Conservation (phyloP, 1,284 basidiomycete species). For the Wolfiporia cocos region DNA sequence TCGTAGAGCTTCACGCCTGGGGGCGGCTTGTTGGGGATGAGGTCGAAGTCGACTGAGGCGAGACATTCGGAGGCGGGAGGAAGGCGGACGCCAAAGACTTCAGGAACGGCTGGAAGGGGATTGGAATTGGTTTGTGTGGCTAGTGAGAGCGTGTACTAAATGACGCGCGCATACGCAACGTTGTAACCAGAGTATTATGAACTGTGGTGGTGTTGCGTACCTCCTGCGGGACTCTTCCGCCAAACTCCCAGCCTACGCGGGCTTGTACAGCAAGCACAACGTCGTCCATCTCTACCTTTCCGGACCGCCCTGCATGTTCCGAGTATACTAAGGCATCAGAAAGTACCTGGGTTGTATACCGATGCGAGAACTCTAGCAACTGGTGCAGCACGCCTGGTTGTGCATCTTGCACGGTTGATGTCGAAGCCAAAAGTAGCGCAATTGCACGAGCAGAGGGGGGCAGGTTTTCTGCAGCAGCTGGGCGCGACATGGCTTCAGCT, state of each 20-base stretch:
- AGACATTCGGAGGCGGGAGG: conserved; percentile 82
- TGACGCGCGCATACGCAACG: background rate
- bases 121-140: conserved; percentile 88
- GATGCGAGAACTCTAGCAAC: conserved; percentile 91
- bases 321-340: conserved; percentile 90
- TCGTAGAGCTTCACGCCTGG: conserved; percentile 69
- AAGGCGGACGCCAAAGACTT: conserved; percentile 90
- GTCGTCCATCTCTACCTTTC: conserved; percentile 88
- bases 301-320: conserved; percentile 82
- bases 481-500: conserved; percentile 47
- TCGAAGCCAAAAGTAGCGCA: conserved; percentile 87
- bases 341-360: conserved; percentile 91
- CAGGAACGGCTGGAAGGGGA: conserved; percentile 89
- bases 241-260: conserved; percentile 92
- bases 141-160: conserved; percentile 81
- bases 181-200: background rate
- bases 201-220: conserved; percentile 38
- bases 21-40: conserved; percentile 83
- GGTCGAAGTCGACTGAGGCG: conserved; percentile 88
- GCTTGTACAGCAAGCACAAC: conserved; percentile 89
- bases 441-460: conserved; percentile 91
- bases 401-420: conserved; percentile 88
- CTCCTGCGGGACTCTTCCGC: conserved; percentile 91
- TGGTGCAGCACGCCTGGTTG: conserved; percentile 94
- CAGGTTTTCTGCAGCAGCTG: conserved; percentile 52